These are phyloP conservation scores for Solanum chaucha DNA, from an alignment of 257 asterid species.

Conservation along the genomic window DNA sequence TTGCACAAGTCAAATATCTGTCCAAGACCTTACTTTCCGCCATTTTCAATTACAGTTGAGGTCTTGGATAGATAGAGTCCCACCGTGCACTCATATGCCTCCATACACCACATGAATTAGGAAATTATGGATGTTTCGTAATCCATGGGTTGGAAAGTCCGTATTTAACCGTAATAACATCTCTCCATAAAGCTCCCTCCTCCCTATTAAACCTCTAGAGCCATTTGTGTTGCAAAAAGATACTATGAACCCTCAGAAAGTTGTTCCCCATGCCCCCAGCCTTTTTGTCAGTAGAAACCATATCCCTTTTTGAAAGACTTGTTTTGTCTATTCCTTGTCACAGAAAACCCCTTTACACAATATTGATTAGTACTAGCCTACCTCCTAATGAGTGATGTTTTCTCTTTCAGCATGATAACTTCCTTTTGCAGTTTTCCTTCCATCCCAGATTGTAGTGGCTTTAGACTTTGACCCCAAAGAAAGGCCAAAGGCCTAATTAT, in stretches of 20 bases:
- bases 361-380: background rate
- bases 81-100: background rate
- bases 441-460: background rate
- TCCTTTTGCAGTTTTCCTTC: background rate
- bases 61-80: background rate
- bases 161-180: background rate
- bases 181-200: background rate
- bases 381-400: background rate
- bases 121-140: background rate
- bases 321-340: background rate
- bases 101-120: background rate
- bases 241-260: background rate
- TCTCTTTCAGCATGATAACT: background rate
- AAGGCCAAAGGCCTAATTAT: background rate
- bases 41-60: background rate
- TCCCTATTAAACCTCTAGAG: background rate
- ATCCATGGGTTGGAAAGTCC: background rate
- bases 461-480: background rate
- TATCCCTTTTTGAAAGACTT: background rate
- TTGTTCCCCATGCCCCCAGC: background rate
- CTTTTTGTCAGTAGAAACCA: background rate
- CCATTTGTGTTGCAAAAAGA: background rate
- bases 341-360: background rate
- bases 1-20: background rate
- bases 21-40: background rate